Conservation (phyloP, 2,329 filamentous ascomycete genomes). For the Elsinoe arachidis region DNA sequence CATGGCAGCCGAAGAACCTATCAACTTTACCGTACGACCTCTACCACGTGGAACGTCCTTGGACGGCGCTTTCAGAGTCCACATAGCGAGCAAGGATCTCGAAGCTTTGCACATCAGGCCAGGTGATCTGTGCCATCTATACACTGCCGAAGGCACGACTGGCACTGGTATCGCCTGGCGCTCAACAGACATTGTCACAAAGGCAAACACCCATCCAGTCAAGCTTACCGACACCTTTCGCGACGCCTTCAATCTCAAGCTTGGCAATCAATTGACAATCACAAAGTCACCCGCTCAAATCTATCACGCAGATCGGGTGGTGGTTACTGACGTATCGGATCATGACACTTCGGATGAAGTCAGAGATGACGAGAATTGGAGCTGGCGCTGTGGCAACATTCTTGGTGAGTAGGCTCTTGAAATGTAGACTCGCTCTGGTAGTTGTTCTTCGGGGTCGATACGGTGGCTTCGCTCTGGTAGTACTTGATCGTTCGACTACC, state of each 20-base stretch:
- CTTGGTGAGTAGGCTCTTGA: conserved; percentile 23
- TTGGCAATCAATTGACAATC: conserved; percentile 61
- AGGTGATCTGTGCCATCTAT: conserved; percentile 52
- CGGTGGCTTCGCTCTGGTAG: neutral
- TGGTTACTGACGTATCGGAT: conserved; percentile 48
- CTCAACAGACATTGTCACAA: conserved; percentile 43
- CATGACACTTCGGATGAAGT: conserved; percentile 19
- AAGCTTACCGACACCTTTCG: conserved; percentile 67
- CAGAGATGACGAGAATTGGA: conserved; percentile 30
- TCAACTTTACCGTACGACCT: conserved; percentile 46
- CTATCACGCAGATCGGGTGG: conserved; percentile 49
- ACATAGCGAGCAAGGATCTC: conserved; percentile 48
- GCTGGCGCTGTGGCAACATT: conserved; percentile 20
- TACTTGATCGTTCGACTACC: neutral
- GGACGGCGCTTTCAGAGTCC: conserved; percentile 52
- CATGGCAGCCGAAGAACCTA: conserved; percentile 13
- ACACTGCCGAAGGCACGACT: conserved; percentile 33
- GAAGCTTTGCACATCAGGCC: conserved; percentile 46
- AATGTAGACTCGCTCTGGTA: neutral
- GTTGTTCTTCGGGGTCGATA: neutral
- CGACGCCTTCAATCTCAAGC: conserved; percentile 61
- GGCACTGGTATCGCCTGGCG: conserved; percentile 56
- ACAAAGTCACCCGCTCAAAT: conserved; percentile 44
- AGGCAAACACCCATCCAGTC: conserved; percentile 57
- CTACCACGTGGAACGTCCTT: conserved; percentile 39